phyloP scores from a whole-genome alignment of 306 rosid species.

The Ochetophila trinervis region DNA sequence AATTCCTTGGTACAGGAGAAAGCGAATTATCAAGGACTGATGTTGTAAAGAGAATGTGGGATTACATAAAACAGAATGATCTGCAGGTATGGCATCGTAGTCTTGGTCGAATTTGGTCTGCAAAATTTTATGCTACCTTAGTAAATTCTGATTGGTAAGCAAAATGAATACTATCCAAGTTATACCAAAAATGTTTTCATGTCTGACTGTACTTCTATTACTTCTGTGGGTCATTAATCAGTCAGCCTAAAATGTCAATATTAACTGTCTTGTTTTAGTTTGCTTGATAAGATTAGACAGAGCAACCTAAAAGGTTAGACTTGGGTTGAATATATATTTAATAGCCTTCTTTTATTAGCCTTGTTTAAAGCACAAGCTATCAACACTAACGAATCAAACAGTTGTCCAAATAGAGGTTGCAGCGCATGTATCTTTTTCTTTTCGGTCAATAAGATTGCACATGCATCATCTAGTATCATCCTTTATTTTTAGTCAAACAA shows the following conservation, averaged over 20 bases:
- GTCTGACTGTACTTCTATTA: background rate
- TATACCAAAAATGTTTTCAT: background rate
- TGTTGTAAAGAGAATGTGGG: slow-evolving; percentile 20
- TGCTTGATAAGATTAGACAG: background rate
- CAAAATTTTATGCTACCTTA: background rate
- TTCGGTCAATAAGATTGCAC: too few relatives aligned
- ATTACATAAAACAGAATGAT: slow-evolving; percentile 23
- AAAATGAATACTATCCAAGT: background rate
- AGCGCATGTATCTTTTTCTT: too few relatives aligned
- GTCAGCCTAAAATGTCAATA: background rate
- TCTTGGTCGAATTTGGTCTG: background rate
- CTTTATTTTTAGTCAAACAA: too few relatives aligned
- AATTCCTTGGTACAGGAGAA: slow-evolving; percentile 23
- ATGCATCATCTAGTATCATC: too few relatives aligned
- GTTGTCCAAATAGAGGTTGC: too few relatives aligned
- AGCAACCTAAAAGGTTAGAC: too few relatives aligned
- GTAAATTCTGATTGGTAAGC: background rate
- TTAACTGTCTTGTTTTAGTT: background rate
- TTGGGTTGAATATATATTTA: background rate
- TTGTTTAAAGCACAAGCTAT: too few relatives aligned
- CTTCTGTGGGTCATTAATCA: background rate
- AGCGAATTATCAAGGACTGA: slow-evolving; percentile 13
- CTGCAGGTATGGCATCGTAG: slow-evolving; percentile 14
- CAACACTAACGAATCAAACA: too few relatives aligned
- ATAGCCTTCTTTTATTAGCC: too few relatives aligned